phyloP scores from a whole-genome alignment of 2,329 filamentous ascomycete genomes.

The Penicillium hesseltinei region DNA sequence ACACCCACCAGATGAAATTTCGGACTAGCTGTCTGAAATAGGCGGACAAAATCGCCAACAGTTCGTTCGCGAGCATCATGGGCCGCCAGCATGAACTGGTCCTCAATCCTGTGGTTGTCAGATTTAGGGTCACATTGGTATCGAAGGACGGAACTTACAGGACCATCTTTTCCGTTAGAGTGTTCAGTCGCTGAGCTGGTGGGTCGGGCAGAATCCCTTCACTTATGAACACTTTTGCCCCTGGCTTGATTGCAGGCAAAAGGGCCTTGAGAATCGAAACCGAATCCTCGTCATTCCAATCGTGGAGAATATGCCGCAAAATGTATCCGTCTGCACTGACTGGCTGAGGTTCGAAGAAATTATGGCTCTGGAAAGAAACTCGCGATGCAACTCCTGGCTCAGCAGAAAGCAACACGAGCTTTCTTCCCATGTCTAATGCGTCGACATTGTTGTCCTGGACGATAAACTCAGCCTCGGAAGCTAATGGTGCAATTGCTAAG shows the following conservation, averaged over 20 bases:
- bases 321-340: slow-evolving; percentile 13
- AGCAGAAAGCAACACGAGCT: not conserved
- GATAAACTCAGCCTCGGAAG: not conserved
- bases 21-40: not conserved
- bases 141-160: not conserved
- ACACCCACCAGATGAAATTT: not conserved
- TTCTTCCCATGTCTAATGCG: not conserved
- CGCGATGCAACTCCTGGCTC: not conserved
- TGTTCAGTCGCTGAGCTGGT: not conserved
- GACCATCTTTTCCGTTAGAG: slow-evolving; percentile 2
- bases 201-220: not conserved
- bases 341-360: slow-evolving; percentile 10
- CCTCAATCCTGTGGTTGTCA: not conserved
- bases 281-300: slow-evolving; percentile 11
- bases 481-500: not conserved
- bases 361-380: slow-evolving; percentile 1
- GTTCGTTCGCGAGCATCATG: not conserved
- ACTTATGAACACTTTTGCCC: not conserved
- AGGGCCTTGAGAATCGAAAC: slow-evolving; percentile 6
- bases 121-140: not conserved
- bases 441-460: not conserved
- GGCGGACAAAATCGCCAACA: not conserved
- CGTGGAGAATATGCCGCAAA: slow-evolving; percentile 13
- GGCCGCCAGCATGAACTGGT: not conserved
- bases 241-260: slow-evolving; percentile 7